A percentile compares a stretch with the other conserved stretches of the same genome.
phyloP scores from a whole-genome alignment of 768 basidiomycete species.

The Punctularia strigosozonata region DNA sequence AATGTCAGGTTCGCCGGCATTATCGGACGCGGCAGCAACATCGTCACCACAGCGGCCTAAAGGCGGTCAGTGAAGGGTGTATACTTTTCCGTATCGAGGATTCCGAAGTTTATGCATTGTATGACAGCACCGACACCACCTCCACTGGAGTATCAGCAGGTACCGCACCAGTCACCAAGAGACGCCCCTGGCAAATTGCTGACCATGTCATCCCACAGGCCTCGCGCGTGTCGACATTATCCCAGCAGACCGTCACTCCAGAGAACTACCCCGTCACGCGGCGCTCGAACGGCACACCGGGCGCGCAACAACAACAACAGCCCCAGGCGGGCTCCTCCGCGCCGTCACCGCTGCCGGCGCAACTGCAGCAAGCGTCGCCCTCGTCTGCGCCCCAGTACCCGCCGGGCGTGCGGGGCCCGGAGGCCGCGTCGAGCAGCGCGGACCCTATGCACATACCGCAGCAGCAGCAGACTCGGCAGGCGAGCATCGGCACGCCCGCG shows the following conservation, averaged over 20 bases:
- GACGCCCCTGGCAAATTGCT: too few species aligned
- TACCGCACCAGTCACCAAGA: conserved; percentile 5
- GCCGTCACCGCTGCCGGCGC: too few species aligned
- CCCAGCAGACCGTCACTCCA: too few species aligned
- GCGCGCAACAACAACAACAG: too few species aligned
- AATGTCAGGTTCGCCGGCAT: conserved; percentile 63
- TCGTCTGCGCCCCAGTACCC: conserved; percentile 54
- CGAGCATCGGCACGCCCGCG: conserved; percentile 36
- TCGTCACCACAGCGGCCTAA: conserved; percentile 44
- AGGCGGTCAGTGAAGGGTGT: conserved; percentile 1
- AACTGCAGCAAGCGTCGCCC: too few species aligned
- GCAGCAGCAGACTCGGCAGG: conserved; percentile 19
- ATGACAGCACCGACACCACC: conserved; percentile 4
- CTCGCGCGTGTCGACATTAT: too few species aligned
- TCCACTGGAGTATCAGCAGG: conserved; percentile 6
- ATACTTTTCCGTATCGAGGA: too few species aligned
- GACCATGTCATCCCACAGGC: conserved; percentile 8
- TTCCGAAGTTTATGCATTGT: not conserved
- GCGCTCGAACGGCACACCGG: too few species aligned
- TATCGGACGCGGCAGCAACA: conserved; percentile 51
- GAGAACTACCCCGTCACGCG: too few species aligned
- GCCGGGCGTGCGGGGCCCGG: conserved; percentile 52
- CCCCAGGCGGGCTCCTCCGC: too few species aligned
- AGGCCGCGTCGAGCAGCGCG: too few species aligned
- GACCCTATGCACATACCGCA: conserved; percentile 11